phyloP scores from a whole-genome alignment of 2,329 filamentous ascomycete species.

The Rhynchosporium graminicola region DNA sequence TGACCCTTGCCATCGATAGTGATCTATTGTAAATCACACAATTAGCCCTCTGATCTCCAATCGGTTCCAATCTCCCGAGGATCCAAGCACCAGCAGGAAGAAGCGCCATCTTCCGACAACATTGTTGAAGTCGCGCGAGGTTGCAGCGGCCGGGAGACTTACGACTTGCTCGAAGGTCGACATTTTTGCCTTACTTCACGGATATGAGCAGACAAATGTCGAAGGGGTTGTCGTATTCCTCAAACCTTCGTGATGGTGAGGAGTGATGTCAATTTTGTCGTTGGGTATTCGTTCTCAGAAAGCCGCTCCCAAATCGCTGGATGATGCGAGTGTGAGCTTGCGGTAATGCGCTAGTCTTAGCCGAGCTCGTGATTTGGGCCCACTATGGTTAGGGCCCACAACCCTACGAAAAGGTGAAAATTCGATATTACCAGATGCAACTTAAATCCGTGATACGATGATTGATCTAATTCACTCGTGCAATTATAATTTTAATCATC shows the following conservation, averaged over 20 bases:
- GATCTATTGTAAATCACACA: constrained; percentile 60
- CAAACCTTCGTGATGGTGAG: constrained; percentile 43
- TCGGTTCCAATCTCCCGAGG: constrained; percentile 18
- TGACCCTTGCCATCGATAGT: constrained; percentile 99
- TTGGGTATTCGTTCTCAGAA: constrained; percentile 30
- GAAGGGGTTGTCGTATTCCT: constrained; percentile 39
- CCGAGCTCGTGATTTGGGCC: constrained; percentile 25
- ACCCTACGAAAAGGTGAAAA: constrained; percentile 11
- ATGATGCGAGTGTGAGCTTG: constrained; percentile 16
- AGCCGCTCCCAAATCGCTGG: constrained; percentile 22
- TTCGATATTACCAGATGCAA: background rate
- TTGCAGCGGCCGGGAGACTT: constrained; percentile 47
- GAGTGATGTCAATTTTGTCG: constrained; percentile 39
- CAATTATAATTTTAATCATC: no score
- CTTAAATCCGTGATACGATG: background rate
- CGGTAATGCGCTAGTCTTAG: constrained; percentile 25
- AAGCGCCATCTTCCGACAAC: constrained; percentile 7
- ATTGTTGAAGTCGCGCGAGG: constrained; percentile 20
- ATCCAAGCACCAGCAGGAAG: constrained; percentile 7
- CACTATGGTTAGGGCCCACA: constrained; percentile 24
- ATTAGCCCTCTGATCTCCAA: constrained; percentile 39
- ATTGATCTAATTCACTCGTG: background rate
- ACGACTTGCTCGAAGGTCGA: constrained; percentile 71
- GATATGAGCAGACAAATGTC: constrained; percentile 41
- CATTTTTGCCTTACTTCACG: constrained; percentile 52